Conservation (phyloP, 768 basidiomycete species). For the Stropharia rugosoannulata region DNA sequence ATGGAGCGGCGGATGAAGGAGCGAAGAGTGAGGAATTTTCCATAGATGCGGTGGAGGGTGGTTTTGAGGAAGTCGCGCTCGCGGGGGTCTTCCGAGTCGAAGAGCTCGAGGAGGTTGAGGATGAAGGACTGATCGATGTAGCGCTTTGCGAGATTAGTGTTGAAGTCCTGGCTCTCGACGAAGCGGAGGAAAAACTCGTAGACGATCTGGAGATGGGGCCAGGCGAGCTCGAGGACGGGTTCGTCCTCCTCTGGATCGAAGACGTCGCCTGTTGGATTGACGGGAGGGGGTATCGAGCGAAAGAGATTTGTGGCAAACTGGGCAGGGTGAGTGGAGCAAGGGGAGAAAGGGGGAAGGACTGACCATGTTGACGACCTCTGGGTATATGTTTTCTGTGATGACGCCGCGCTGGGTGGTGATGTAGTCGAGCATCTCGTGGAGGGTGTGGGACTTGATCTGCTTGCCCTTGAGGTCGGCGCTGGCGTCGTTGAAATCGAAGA, state of each 20-base stretch:
- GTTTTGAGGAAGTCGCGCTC: slow-evolving; percentile 99
- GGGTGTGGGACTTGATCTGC: slow-evolving; percentile 96
- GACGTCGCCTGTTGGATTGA: slow-evolving; percentile 97
- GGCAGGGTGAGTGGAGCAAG: slow-evolving; percentile 9
- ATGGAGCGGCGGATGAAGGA: slow-evolving; percentile 99
- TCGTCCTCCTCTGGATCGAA: slow-evolving; percentile 99
- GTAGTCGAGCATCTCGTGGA: slow-evolving; percentile 99
- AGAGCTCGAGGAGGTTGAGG: slow-evolving; percentile 93
- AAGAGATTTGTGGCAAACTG: slow-evolving; percentile 99
- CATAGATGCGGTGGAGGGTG: slow-evolving; percentile 97
- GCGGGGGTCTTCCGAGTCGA: slow-evolving; percentile 97
- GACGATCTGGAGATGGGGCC: slow-evolving; percentile 99
- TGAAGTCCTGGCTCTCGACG: slow-evolving; percentile 97
- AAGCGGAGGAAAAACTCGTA: slow-evolving; percentile 99
- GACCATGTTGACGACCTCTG: slow-evolving; percentile 98
- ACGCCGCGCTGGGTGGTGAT: slow-evolving; percentile 96
- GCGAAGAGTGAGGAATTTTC: slow-evolving; percentile 97
- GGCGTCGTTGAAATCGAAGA: slow-evolving; percentile 99
- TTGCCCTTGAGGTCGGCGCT: slow-evolving; percentile 95
- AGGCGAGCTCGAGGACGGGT: slow-evolving; percentile 96
- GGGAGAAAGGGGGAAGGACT: slow-evolving; percentile 25
- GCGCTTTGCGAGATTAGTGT: slow-evolving; percentile 95
- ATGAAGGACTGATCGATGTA: slow-evolving; percentile 97
- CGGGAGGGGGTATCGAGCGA: slow-evolving; percentile 98
- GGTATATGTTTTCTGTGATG: slow-evolving; percentile 96